Percentiles rank a stretch among this genome's conserved stretches.
phyloP scores from a whole-genome alignment of 2,329 filamentous ascomycete genomes.

The Botrytis medusae region DNA sequence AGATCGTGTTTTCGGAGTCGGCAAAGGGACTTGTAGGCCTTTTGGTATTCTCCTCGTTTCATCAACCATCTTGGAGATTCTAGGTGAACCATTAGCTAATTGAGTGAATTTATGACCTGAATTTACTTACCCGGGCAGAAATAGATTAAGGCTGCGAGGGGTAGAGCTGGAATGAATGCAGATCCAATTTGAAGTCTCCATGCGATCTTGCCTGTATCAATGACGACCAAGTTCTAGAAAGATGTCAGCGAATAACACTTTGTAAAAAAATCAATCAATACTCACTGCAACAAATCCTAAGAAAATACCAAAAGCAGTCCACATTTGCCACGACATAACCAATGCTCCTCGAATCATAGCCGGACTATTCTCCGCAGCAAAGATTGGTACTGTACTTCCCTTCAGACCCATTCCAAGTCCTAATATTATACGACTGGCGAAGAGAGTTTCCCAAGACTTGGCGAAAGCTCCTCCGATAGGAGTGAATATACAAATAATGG shows the following conservation, averaged over 20 bases:
- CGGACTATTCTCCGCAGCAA: conserved; percentile 55
- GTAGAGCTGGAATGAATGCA: conserved; percentile 60
- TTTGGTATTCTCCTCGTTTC: conserved; percentile 45
- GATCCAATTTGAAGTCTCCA: conserved; percentile 66
- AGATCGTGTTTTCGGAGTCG: conserved; percentile 57
- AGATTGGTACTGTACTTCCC: conserved; percentile 49
- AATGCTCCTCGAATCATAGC: conserved; percentile 58
- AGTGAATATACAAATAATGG: conserved; percentile 54
- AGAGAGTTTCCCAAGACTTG: conserved; percentile 58
- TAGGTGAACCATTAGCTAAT: background rate
- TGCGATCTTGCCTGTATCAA: conserved; percentile 54
- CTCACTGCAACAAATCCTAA: conserved; percentile 41
- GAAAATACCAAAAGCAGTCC: conserved; percentile 63
- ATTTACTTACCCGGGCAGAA: conserved; percentile 51
- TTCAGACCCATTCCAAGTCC: conserved; percentile 62
- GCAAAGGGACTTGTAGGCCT: conserved; percentile 57
- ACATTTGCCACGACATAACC: conserved; percentile 82
- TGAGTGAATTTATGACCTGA: background rate
- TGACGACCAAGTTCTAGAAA: conserved; percentile 44
- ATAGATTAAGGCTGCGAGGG: conserved; percentile 59
- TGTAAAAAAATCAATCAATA: background rate
- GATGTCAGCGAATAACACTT: background rate
- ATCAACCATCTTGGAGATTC: conserved; percentile 56
- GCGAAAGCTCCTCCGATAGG: conserved; percentile 59
- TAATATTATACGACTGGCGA: conserved; percentile 54